A percentile compares a stretch with the other conserved stretches of the same genome.
These are phyloP conservation scores for Lactarius sp. DNA, from an alignment of 768 basidiomycete species.

Conservation along the genomic window DNA sequence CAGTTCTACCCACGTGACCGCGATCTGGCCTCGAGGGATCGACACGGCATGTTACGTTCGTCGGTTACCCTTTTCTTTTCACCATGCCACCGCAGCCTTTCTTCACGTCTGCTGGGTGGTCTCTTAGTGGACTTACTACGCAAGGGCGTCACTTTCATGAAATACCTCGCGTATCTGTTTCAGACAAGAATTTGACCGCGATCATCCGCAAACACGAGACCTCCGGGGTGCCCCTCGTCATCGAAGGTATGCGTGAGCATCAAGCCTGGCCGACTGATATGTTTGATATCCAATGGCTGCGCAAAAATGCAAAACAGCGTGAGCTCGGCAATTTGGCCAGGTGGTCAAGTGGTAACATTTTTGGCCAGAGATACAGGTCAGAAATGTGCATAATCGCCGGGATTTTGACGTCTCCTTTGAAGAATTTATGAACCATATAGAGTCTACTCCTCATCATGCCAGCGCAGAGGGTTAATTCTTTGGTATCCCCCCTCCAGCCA, in stretches of 20 bases:
- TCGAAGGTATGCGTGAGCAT: constrained; percentile 55
- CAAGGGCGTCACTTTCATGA: constrained; percentile 40
- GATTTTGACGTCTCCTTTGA: constrained; percentile 49
- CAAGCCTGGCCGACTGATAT: constrained; percentile 48
- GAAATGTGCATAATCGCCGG: constrained; percentile 55
- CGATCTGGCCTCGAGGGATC: no score
- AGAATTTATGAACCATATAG: constrained; percentile 43
- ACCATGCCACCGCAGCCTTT: constrained; percentile 5
- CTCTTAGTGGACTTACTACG: constrained; percentile 38
- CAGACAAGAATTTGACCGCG: constrained; percentile 27
- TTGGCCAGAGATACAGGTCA: constrained; percentile 49
- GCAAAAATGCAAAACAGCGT: constrained; percentile 30
- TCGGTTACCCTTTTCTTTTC: background rate
- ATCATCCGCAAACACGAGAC: constrained; percentile 34
- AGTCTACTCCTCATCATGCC: constrained; percentile 1
- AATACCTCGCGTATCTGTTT: constrained; percentile 38
- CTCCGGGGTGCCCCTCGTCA: constrained; percentile 58
- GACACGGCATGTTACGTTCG: no score
- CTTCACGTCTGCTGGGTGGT: constrained; percentile 41
- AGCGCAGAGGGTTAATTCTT: constrained; percentile 10
- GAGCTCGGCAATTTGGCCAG: background rate
- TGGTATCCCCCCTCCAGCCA: background rate
- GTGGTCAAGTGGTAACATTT: background rate
- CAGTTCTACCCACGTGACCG: no score
- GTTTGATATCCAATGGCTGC: constrained; percentile 56